These are phyloP conservation scores for Fusarium begoniae DNA, from an alignment of 2,329 filamentous ascomycete genomes.

Conservation along the genomic window DNA sequence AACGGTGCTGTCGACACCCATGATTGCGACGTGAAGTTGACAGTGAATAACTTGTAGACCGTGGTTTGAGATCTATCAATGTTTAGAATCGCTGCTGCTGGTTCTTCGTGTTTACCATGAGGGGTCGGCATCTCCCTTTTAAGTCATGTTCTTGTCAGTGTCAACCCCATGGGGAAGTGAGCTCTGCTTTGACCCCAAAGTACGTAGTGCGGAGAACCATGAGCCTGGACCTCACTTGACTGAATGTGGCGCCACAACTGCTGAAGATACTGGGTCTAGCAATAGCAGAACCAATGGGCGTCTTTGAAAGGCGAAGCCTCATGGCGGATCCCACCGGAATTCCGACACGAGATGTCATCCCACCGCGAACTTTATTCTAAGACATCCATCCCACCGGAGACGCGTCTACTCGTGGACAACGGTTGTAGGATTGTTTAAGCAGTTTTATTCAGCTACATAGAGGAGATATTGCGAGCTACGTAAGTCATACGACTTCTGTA, in stretches of 20 bases:
- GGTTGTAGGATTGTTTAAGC: background rate
- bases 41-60: too few relatives aligned
- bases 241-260: background rate
- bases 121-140: background rate
- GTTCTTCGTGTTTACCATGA: fast-evolving
- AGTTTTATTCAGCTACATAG: fast-evolving
- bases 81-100: fast-evolving
- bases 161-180: background rate
- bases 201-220: background rate
- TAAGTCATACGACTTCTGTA: too few relatives aligned
- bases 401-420: fast-evolving
- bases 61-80: fast-evolving
- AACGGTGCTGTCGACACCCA: background rate
- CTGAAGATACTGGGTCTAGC: background rate
- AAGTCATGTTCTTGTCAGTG: background rate
- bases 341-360: background rate
- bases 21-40: too few relatives aligned
- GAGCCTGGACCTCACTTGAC: background rate
- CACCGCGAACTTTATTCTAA: background rate
- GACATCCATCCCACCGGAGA: background rate
- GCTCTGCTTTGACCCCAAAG: background rate
- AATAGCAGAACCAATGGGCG: background rate
- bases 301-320: background rate
- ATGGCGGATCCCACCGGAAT: background rate
- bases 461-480: background rate